These are phyloP conservation scores for Takashimella koratensis DNA, from an alignment of 1,284 basidiomycete genomes.

Conservation along the genomic window DNA sequence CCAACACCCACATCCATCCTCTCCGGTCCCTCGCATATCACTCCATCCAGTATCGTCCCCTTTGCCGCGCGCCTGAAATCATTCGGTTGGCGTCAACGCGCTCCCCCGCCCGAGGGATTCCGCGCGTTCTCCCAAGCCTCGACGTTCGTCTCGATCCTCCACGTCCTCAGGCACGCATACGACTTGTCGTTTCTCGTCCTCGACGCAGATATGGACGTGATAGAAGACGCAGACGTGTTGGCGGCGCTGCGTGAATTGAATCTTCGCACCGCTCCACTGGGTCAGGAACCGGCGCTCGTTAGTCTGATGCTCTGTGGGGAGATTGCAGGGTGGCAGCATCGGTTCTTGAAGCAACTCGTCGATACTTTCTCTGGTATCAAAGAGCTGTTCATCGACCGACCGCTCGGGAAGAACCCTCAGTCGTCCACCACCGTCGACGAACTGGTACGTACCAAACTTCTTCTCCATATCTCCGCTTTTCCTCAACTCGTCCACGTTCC, in stretches of 20 bases:
- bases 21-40: constrained; percentile 2
- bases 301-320: constrained; percentile 45
- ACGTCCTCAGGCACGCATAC: constrained; percentile 34
- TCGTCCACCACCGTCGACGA: constrained; percentile 20
- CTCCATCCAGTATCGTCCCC: constrained; percentile 4
- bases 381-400: constrained; percentile 44
- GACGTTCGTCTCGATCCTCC: constrained; percentile 38
- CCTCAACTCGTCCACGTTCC: not conserved
- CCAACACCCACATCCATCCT: constrained; percentile 15
- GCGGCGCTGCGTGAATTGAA: constrained; percentile 26
- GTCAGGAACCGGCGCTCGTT: constrained; percentile 19
- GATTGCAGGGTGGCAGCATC: constrained; percentile 33
- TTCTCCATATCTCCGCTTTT: not conserved
- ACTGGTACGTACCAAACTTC: constrained; percentile 24
- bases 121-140: constrained; percentile 32
- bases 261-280: constrained; percentile 17
- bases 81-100: constrained; percentile 45
- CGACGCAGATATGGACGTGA: constrained; percentile 39
- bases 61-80: constrained; percentile 30
- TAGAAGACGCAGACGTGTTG: constrained; percentile 29
- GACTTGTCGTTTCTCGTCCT: constrained; percentile 39
- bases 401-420: constrained; percentile 27
- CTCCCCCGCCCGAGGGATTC: constrained; percentile 26
- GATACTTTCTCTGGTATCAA: constrained; percentile 32
- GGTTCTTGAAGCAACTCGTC: constrained; percentile 33